A percentile compares a stretch with the other conserved stretches of the same genome.
Conservation (phyloP, 768 basidiomycete species). For the Leucosporidium yakuticum region DNA sequence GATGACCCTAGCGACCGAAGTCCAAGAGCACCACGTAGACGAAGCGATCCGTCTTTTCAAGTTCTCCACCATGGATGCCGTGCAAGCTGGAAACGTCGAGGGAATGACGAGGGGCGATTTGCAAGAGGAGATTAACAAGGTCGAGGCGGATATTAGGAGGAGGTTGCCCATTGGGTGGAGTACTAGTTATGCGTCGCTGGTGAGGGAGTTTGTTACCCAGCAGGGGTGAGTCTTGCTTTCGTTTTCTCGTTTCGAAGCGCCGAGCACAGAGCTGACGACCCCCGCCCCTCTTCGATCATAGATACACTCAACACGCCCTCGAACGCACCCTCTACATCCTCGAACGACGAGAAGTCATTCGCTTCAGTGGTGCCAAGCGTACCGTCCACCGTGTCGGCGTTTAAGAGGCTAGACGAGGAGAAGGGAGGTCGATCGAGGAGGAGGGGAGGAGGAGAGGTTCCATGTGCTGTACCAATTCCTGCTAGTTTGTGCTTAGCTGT, state of each 20-base stretch:
- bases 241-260: not conserved
- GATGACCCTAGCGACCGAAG: slow-evolving; percentile 76
- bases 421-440: too few relatives aligned
- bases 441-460: too few relatives aligned
- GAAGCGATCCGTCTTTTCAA: slow-evolving; percentile 98
- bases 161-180: slow-evolving; percentile 60
- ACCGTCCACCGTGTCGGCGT: slow-evolving; percentile 35
- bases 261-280: not conserved
- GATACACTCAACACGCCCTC: slow-evolving; percentile 44
- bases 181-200: slow-evolving; percentile 87
- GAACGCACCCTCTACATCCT: slow-evolving; percentile 84
- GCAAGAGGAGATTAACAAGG: slow-evolving; percentile 84
- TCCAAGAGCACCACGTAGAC: slow-evolving; percentile 89
- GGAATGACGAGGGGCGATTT: slow-evolving; percentile 84
- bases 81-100: slow-evolving; percentile 79
- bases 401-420: slow-evolving; percentile 5
- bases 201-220: slow-evolving; percentile 86
- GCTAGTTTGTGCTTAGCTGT: too few relatives aligned
- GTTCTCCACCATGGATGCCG: slow-evolving; percentile 98
- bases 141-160: slow-evolving; percentile 46
- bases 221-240: slow-evolving; percentile 56
- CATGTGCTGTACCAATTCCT: too few relatives aligned
- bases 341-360: slow-evolving; percentile 91
- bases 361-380: slow-evolving; percentile 51
- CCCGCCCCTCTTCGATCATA: too few relatives aligned